Evolutionary conservation across 192 early-diverging fungal species (phyloP), one percentile per base, ranked within the genome.

Genomic region (Podila verticillata): DNA sequence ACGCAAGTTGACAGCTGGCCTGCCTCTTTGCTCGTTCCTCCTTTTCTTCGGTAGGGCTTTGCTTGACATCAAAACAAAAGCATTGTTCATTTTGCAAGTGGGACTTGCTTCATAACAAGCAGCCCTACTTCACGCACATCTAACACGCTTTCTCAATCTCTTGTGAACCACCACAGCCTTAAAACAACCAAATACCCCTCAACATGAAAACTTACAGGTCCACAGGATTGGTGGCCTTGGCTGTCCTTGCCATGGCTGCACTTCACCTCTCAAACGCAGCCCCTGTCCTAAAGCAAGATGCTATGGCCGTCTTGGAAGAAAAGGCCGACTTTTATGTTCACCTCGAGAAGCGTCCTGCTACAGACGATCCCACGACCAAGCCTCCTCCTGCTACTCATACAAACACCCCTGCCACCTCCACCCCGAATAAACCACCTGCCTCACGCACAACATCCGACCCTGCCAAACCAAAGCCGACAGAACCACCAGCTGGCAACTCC

Each of bases 1-100:
- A n/a, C n/a, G n/a, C n/a, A n/a, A n/a, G n/a, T 54, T 56, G 64
- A 71, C 69, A 79, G 75, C 75, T 78, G 74, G 74, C 54, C 74
- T 78, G 68, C 64, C 74, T 66, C 49, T 58, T 24, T 66, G 48
- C 30, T 31, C 28, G 57, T 49, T 35, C 28, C 32, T 10, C 34
- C 34, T 44, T 62, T 54, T 54, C 7, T 24, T 54, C 22, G 20
- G 24, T 54, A 44, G 13, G 39, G 51, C 51, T 54, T 54, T 54
- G 20, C 51, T 24, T 54, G 0, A n/a, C n/a, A n/a, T n/a, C n/a
- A n/a, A n/a, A n/a, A n/a, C n/a, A n/a, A n/a, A n/a, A n/a, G n/a
- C n/a, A n/a, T 4, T 7, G 39, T 44, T 44, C 39, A 44, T 44
- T 2, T 44, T 44, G 15, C 13, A 15, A 15, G 39, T 10, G 36